These are phyloP conservation scores for Crithidia bombi DNA, from an alignment of 208 protist genomes.

Conservation along the genomic window DNA sequence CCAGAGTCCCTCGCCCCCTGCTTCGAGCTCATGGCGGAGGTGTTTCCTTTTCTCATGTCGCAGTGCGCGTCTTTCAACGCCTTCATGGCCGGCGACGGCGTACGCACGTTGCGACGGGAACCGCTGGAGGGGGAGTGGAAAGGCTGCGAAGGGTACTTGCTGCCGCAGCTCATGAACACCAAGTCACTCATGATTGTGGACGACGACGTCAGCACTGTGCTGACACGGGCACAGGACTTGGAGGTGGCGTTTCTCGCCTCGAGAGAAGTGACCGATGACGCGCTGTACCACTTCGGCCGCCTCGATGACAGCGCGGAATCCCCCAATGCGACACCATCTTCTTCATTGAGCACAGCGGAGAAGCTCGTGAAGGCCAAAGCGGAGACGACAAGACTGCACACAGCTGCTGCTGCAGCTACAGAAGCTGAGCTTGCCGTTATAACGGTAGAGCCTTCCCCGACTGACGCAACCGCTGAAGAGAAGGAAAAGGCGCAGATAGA, in stretches of 20 bases:
- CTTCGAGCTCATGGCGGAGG: conserved; percentile 75
- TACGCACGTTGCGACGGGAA: conserved; percentile 55
- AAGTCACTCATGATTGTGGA: conserved; percentile 91
- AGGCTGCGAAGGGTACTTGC: conserved; percentile 79
- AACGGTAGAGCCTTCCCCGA: background rate
- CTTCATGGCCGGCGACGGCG: conserved; percentile 76
- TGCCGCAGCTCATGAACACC: conserved; percentile 69
- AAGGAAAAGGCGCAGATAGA: background rate
- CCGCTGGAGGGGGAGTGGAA: conserved; percentile 68
- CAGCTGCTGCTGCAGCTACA: background rate
- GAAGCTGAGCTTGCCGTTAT: background rate
- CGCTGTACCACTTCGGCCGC: conserved; percentile 42
- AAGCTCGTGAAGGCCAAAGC: background rate
- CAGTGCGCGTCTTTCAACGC: conserved; percentile 83
- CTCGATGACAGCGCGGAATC: conserved; percentile 11
- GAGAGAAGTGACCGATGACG: conserved; percentile 69
- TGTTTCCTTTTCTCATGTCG: conserved; percentile 86
- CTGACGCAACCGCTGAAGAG: background rate
- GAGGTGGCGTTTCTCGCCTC: conserved; percentile 81
- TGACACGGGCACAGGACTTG: conserved; percentile 73
- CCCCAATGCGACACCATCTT: background rate
- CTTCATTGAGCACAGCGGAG: background rate
- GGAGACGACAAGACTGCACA: background rate
- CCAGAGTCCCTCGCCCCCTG: conserved; percentile 72
- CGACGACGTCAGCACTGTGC: conserved; percentile 64